Conservation (phyloP, 441 rosid genomes). For the Erysimum cheiri region DNA sequence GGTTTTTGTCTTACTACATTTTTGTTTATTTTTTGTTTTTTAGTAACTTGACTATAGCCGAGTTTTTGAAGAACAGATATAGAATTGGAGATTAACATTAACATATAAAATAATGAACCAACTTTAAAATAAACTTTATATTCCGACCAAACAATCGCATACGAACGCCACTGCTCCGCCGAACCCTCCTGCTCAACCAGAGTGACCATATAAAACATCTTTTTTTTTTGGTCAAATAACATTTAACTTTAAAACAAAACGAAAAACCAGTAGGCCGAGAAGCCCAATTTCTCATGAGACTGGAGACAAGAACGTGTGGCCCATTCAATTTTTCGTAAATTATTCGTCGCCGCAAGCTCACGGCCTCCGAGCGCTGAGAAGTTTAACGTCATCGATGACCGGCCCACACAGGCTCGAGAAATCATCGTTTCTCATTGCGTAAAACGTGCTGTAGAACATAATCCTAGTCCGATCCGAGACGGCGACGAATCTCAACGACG, state of each 20-base stretch:
- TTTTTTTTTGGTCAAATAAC: neutral
- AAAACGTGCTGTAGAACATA: slow-evolving; percentile 66
- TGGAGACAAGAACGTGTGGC: neutral
- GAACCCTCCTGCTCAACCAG: slow-evolving; percentile 16
- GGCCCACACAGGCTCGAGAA: slow-evolving; percentile 69
- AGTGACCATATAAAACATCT: neutral
- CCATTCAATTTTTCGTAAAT: neutral
- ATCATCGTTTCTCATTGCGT: slow-evolving; percentile 65
- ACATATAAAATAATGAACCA: neutral
- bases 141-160: slow-evolving; percentile 16
- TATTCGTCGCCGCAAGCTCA: slow-evolving; percentile 30
- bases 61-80: neutral
- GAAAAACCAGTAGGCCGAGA: neutral
- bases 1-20: neutral
- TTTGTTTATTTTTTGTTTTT: no score
- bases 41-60: neutral
- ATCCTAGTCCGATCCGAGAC: slow-evolving; percentile 52
- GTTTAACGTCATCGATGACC: slow-evolving; percentile 61
- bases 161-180: slow-evolving; percentile 10
- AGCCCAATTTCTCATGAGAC: slow-evolving; percentile 20
- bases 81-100: slow-evolving; percentile 2
- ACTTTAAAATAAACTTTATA: slow-evolving; percentile 3
- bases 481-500: slow-evolving; percentile 51
- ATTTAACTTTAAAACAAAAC: neutral
- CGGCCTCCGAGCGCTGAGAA: slow-evolving; percentile 55